These are phyloP conservation scores for Dothistroma pini DNA, from an alignment of 2,329 filamentous ascomycete species.

Conservation along the genomic window DNA sequence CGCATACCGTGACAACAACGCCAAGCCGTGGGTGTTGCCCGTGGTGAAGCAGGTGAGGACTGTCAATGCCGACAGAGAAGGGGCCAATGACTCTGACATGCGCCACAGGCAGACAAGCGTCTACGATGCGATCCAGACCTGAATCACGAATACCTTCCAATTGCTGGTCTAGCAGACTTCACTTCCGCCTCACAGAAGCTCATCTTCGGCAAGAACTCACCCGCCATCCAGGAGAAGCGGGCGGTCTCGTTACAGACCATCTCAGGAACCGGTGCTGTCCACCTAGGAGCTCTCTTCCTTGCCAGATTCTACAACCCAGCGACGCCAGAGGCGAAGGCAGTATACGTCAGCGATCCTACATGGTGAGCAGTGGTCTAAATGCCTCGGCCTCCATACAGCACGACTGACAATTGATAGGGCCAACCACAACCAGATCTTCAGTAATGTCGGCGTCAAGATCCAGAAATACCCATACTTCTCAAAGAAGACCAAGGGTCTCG, in stretches of 20 bases:
- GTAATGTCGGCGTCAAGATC: conserved; percentile 75
- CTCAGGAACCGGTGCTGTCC: conserved; percentile 92
- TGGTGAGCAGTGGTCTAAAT: conserved; percentile 53
- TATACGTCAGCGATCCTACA: conserved; percentile 92
- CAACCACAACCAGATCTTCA: conserved; percentile 98
- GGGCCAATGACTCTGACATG: background rate
- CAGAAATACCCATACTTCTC: conserved; percentile 93
- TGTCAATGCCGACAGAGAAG: background rate
- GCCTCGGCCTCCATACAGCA: too few species aligned
- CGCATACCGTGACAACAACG: conserved; percentile 90
- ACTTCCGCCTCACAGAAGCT: conserved; percentile 88
- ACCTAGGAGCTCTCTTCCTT: conserved; percentile 91
- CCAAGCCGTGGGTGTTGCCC: conserved; percentile 94
- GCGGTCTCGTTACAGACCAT: conserved; percentile 85
- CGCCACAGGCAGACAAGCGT: conserved; percentile 75
- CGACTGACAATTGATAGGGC: conserved; percentile 40
- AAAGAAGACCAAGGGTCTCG: conserved; percentile 80
- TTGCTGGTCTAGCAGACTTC: conserved; percentile 81
- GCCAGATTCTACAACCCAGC: conserved; percentile 74
- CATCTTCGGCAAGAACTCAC: conserved; percentile 74
- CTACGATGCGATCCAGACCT: conserved; percentile 82
- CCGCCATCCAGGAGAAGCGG: conserved; percentile 80
- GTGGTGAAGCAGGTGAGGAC: conserved; percentile 85
- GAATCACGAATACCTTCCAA: conserved; percentile 98
- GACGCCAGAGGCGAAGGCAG: conserved; percentile 59